A percentile compares a stretch with the other conserved stretches of the same genome.
Evolutionary conservation across 1,139 yeast species (phyloP).

Genomic region (Protomyces arabidopsidicola): DNA sequence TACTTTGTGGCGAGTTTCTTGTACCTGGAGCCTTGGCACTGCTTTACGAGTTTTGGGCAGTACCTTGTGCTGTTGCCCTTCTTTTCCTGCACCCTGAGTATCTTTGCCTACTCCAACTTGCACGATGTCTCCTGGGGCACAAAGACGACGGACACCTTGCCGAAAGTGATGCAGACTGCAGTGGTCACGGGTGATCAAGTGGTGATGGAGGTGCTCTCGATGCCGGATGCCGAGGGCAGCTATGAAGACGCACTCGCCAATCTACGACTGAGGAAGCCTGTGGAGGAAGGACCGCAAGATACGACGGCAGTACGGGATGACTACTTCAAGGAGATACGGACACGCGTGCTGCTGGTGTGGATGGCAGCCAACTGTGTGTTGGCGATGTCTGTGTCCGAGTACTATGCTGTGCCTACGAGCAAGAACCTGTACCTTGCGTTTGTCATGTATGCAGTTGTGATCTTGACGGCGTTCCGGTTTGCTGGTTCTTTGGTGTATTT

Average conservation of each 20-base stretch:
- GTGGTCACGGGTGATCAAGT: conserved; percentile 47
- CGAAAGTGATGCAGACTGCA: conserved; percentile 62
- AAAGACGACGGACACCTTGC: conserved; percentile 73
- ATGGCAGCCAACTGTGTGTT: conserved; percentile 45
- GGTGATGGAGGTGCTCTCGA: conserved; percentile 85
- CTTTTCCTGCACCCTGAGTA: conserved; percentile 63
- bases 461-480: conserved; percentile 19
- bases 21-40: conserved; percentile 93
- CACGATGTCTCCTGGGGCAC: conserved; percentile 90
- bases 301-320: conserved; percentile 50
- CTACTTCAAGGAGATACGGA: conserved; percentile 88
- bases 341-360: conserved; percentile 91
- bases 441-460: conserved; percentile 13
- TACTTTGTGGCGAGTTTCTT: conserved; percentile 69
- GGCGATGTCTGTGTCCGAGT: conserved; percentile 21
- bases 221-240: conserved; percentile 85
- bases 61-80: conserved; percentile 83
- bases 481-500: conserved; percentile 5
- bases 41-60: conserved; percentile 75
- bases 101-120: conserved; percentile 87
- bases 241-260: conserved; percentile 73
- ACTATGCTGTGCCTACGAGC: conserved; percentile 8
- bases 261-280: conserved; percentile 66
- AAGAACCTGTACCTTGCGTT: conserved; percentile 16
- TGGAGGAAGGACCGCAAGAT: conserved; percentile 36